These are phyloP conservation scores for Teunomyces lycoperdinae DNA, from an alignment of 805 yeast species.

Conservation along the genomic window DNA sequence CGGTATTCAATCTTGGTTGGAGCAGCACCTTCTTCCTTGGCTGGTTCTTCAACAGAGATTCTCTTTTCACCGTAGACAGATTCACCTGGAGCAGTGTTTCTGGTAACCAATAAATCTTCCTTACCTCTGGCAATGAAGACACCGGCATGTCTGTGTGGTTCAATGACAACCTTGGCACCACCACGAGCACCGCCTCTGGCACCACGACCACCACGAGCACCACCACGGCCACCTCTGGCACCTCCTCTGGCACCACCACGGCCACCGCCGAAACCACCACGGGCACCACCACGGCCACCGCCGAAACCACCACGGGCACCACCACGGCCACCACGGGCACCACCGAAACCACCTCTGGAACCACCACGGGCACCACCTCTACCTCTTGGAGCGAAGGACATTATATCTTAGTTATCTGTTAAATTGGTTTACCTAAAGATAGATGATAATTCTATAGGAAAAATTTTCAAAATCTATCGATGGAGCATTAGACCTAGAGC, in stretches of 20 bases:
- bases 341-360: conserved; percentile 48
- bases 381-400: conserved; percentile 81
- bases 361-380: conserved; percentile 53
- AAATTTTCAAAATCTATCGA: conserved; percentile 7
- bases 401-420: conserved; percentile 25
- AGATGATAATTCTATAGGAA: conserved; percentile 7
- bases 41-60: conserved; percentile 88
- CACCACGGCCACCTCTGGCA: conserved; percentile 41
- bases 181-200: conserved; percentile 81
- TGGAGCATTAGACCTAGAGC: background rate
- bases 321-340: conserved; percentile 53
- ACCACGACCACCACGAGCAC: conserved; percentile 59
- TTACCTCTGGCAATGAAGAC: conserved; percentile 99
- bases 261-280: conserved; percentile 35
- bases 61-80: conserved; percentile 98
- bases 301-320: conserved; percentile 48
- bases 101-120: conserved; percentile 96
- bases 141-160: conserved; percentile 99
- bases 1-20: conserved; percentile 97
- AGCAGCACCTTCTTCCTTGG: conserved; percentile 81
- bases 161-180: conserved; percentile 95
- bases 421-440: conserved; percentile 4
- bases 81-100: conserved; percentile 97
- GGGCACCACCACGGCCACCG: conserved; percentile 45
- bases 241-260: conserved; percentile 36